Base-by-base conservation (phyloP, 306 rosid species). In the Quercus parvula region DNA sequence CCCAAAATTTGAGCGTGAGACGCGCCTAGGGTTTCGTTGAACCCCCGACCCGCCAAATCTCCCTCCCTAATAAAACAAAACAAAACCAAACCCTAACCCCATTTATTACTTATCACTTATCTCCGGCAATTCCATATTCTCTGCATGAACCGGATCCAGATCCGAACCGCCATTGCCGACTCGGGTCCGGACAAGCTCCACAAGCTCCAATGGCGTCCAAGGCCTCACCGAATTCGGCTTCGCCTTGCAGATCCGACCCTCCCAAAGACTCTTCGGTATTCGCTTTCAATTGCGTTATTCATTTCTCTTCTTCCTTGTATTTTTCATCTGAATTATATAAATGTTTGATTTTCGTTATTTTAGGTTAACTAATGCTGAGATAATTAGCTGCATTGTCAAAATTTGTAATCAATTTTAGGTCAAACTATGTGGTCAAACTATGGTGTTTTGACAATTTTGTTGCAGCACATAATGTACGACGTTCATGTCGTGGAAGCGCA, bases 141-240 rank as follows among this genome's bases (percentile, higher is more conserved):
- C 87, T 90, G 87, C 79, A 88, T 89, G 97, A 81, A 74, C 81
- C 90, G 87, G 91, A 85, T 85, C 92, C 72, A 54, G 85, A 85
- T 87, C 85, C 92, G 87, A 77, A 71, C 83, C 77, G 46, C 66
- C 86, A 76, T 82, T 87, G 79, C 71, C 74, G 72, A 54, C 15
- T 79, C 82, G 78, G 89, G 79, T 73, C 85, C 68, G 27, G 58
- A 54, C 24, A 79, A 75, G 77, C 85, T 74, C 68, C 84, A 72
- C 67, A 76, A 69, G 76, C 88, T 72, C 81, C 83, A 86, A 94
- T 94, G 98, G 91, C 92, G 86, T 94, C 98, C 74, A 89, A 83
- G 86, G 86, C 87, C 69, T 84, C 82, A 76, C 88, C 89, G 46
- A 41, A 41, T 61, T 86, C 94, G 2, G 85, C 86, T 11, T 91